Percentiles rank a stretch among this genome's conserved stretches.
These are phyloP conservation scores for Capsicum chinense DNA, from an alignment of 257 asterid genomes.

Conservation along the genomic window DNA sequence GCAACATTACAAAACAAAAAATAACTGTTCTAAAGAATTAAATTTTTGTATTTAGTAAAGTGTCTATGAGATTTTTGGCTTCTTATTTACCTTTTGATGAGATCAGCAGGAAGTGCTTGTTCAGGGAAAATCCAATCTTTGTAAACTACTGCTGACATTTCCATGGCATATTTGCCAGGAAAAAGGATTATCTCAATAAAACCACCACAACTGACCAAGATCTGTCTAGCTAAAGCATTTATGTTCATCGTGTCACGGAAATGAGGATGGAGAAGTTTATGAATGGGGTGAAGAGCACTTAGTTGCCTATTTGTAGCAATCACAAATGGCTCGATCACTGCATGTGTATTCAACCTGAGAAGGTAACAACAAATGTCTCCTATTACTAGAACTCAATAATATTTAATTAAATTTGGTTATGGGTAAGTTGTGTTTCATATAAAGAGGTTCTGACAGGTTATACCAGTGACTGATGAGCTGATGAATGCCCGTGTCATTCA, in stretches of 20 bases:
- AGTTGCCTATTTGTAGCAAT: conserved; percentile 66
- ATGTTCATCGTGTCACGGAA: conserved; percentile 75
- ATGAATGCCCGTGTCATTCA: conserved; percentile 76
- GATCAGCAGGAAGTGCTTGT: conserved; percentile 72
- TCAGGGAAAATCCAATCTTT: conserved; percentile 59
- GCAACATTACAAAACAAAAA: neutral
- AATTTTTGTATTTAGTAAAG: neutral
- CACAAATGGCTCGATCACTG: conserved; percentile 67
- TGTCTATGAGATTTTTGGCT: neutral
- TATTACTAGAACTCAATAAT: neutral
- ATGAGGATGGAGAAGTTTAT: conserved; percentile 67
- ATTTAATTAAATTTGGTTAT: neutral
- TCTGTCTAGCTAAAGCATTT: conserved; percentile 63
- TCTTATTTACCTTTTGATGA: conserved; percentile 59
- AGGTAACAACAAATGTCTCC: neutral
- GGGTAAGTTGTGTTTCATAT: neutral
- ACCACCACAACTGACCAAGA: conserved; percentile 63
- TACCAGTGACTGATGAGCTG: conserved; percentile 83
- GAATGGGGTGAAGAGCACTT: conserved; percentile 65
- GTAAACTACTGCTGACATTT: conserved; percentile 54
- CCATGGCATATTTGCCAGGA: conserved; percentile 60
- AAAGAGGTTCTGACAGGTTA: neutral
- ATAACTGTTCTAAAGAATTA: neutral
- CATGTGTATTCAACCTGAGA: conserved; percentile 64
- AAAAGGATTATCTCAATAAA: conserved; percentile 56